Evolutionary conservation across 345 rosid genomes (phyloP), one percentile per base, ranked within the genome.

Genomic region (Citrus sinensis): DNA sequence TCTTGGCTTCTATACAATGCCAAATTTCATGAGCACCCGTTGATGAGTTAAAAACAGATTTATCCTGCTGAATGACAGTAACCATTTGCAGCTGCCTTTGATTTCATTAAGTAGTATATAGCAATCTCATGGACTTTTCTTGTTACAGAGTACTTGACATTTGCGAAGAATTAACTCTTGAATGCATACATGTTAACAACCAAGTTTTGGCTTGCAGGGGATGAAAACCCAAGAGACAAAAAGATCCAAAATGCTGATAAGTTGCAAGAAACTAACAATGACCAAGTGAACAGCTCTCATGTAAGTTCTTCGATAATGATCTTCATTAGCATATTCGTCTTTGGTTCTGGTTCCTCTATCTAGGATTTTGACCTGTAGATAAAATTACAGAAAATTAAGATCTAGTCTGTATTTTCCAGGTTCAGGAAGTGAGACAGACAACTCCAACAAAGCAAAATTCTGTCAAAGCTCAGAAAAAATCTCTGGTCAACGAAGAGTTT

Each of bases 401-500:
- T 46, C 79, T 80, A 81, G 81, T 66, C 42, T 73, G 76, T 74
- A 73, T 76, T 67, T 76, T 49, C 25, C 84, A 88, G 88, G 87
- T 79, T 76, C 89, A 84, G 79, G 82, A 82, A 82, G 67, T 68
- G 29, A 81, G 34, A 56, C 78, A 59, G 34, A 66, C 82, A 34
- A 77, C 61, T 67, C 51, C 88, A n/a, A 82, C 74, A 25, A 72
- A 79, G 63, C 92, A 90, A 89, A 74, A 32, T 35, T 89, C 95
- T 16, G 88, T 90, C 6, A 89, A 74, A 78, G 86, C 94, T 55
- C 78, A 89, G 82, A 59, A 91, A 6, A 95, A 89, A 81, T 87
- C 95, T 68, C 86, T 90, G 29, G 76, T 90, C 27, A 25, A 63
- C 4, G 95, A 91, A 17, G 98, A 95, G 78, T 82, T 81, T 74